Evolutionary conservation across 148 eudicot genomes (phyloP).

Genomic region (Linanthus parryae): DNA sequence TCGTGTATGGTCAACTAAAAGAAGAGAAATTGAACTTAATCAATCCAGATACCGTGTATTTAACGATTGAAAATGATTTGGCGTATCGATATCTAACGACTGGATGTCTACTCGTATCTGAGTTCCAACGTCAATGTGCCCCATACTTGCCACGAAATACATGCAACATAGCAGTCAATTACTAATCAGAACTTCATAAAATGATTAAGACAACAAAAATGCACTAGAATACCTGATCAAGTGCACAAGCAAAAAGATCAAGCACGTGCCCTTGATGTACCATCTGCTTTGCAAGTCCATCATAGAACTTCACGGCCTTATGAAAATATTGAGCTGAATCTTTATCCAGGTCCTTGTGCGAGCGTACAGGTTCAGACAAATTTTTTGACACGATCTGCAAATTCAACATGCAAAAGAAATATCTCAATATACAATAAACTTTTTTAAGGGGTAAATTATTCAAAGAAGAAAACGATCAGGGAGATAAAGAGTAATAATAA

Average conservation of each 20-base stretch:
- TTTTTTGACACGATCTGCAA: conserved; percentile 79
- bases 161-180: conserved; percentile 8
- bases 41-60: no score
- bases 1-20: no score
- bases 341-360: conserved; percentile 97
- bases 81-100: no score
- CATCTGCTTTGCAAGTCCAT: conserved; percentile 86
- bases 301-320: conserved; percentile 89
- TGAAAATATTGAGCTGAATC: conserved; percentile 85
- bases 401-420: background rate
- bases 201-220: background rate
- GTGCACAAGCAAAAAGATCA: conserved; percentile 94
- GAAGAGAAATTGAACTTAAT: no score
- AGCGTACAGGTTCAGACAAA: conserved; percentile 91
- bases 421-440: conserved; percentile 6
- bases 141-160: no score
- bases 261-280: conserved; percentile 95
- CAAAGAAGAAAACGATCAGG: no score
- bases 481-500: no score
- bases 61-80: no score
- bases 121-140: no score
- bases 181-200: no score
- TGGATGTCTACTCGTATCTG: no score
- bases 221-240: conserved; percentile 74
- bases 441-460: no score